Conservation (phyloP, 2,329 filamentous ascomycete genomes). For the Arthroderma uncinatum region DNA sequence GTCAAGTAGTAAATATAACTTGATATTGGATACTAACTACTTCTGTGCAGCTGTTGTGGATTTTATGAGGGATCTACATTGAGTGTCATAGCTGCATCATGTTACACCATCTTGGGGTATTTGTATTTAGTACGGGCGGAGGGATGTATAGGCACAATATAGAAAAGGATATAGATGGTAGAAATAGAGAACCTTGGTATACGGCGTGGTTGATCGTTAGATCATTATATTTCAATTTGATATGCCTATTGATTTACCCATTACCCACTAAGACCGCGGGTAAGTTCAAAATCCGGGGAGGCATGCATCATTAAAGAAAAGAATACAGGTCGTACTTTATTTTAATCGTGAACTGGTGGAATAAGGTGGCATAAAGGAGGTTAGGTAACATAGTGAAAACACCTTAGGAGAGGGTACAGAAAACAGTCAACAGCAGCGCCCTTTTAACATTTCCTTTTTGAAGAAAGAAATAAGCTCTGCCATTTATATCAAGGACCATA, state of each 20-base stretch:
- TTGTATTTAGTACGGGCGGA: not conserved
- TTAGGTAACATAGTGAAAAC: slow-evolving; percentile 1
- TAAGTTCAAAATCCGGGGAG: not conserved
- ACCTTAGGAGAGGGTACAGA: not conserved
- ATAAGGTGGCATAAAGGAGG: not conserved
- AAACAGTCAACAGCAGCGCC: slow-evolving; percentile 2
- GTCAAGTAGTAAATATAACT: too few relatives aligned
- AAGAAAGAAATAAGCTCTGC: slow-evolving; percentile 1
- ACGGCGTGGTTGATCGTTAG: not conserved
- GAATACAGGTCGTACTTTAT: slow-evolving; percentile 8
- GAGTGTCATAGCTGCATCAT: not conserved
- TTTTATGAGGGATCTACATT: slow-evolving; percentile 6
- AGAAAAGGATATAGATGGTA: not conserved
- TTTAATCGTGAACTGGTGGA: slow-evolving; percentile 5
- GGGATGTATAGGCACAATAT: not conserved
- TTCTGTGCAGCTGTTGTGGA: slow-evolving; percentile 8
- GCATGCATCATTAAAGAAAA: not conserved
- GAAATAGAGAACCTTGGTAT: not conserved
- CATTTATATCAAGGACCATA: slow-evolving; percentile 6
- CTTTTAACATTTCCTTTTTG: not conserved
- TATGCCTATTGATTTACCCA: not conserved
- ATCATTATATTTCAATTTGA: not conserved
- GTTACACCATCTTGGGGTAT: not conserved
- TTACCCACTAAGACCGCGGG: not conserved
- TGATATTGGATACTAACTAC: slow-evolving; percentile 5